Base-by-base conservation (phyloP, 345 rosid genomes). In the Salix arbutifolia region DNA sequence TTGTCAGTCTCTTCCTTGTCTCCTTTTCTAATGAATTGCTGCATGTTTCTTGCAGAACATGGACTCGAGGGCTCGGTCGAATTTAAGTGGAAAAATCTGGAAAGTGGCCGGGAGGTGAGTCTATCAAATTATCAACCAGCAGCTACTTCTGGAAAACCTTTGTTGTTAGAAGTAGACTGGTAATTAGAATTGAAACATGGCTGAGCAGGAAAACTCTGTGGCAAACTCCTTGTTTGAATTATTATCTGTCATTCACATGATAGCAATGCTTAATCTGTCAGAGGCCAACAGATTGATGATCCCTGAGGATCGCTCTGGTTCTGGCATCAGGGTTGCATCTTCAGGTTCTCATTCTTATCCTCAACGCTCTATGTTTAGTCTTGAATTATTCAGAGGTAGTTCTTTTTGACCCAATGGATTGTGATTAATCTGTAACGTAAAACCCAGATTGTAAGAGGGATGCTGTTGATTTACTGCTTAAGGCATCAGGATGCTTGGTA, bases 401-500 rank as follows among this genome's bases (percentile, higher is more conserved):
- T 46, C 52, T 46, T 46, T 46, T 14, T 46, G 18, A 14, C 52
- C 13, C 52, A 46, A 46, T 46, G 18, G 18, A 46, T 46, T 46
- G 52, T 46, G 52, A 46, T 46, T 46, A 46, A 46, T 46, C 52
- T 46, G 5, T 13, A 52, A 76, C 74, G 23, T 53, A 30, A 46
- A 25, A 38, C 52, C 28, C 83, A 91, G 97, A 91, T 77, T 86
- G 90, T 78, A 91, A 88, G 83, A 88, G 94, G 83, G 91, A 90
- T 5, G 91, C 96, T 31, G 90, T 95, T 60, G 92, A 93, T 85
- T 84, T 90, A 81, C 87, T 91, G 76, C 91, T 95, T 18, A 95
- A 95, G 88, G 98, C 94, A 17, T 89, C 98, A 4, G 98, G 99
- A 30, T 95, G 88, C 88, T 75, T 91, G 75, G 94, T 93, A 76